Base-by-base conservation (phyloP, 2,329 filamentous ascomycete genomes). In the Colletotrichum australisinense region DNA sequence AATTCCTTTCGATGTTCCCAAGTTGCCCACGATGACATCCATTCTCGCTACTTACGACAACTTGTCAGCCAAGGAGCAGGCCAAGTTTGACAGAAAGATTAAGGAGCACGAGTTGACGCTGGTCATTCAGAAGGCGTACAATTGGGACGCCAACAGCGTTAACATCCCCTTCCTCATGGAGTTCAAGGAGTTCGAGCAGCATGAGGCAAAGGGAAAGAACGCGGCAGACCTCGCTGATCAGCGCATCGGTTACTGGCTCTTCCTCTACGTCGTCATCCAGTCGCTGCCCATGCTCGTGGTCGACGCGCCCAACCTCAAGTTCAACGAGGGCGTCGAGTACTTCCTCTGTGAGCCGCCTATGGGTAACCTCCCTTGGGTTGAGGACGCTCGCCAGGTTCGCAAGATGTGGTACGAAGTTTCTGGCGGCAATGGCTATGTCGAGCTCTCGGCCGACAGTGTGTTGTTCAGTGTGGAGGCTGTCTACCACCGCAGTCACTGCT, bases 1-100 rank as follows among this genome's bases (percentile, higher is more conserved):
- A 0, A 91, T 98, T 68, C 96, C 97, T 0, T 98, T 96, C 79
- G 96, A 98, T 80, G 87, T 94, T 5, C 96, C 97, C 3, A 89
- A 92, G 76, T 83, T 97, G 28, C 96, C 96, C 0, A 89, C 88
- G 1, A 88, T 97, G 77, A 87, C 88, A 38, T 86, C 90, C 1
- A 87, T 95, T 22, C 87, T 92, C 69, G 88, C 90, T 53, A 93
- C 91, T 56, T 93, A 90, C 79, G 83, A 88, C 74, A 87, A 88
- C 1, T 86, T 94, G 38, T 89, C 94, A 24, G 81, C 89, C 1
- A 96, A 95, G 83, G 93, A 95, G 77, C 93, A 96, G 79, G 85
- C 88, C 42, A 95, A 94, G 79, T 89, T 94, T 67, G 89, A 92
- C 73, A 89, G 88, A 84, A 93, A 91, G 78, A 85, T 98, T 70